Base-by-base conservation (phyloP, 495 filamentous ascomycete species). In the Tuber magnatum region DNA sequence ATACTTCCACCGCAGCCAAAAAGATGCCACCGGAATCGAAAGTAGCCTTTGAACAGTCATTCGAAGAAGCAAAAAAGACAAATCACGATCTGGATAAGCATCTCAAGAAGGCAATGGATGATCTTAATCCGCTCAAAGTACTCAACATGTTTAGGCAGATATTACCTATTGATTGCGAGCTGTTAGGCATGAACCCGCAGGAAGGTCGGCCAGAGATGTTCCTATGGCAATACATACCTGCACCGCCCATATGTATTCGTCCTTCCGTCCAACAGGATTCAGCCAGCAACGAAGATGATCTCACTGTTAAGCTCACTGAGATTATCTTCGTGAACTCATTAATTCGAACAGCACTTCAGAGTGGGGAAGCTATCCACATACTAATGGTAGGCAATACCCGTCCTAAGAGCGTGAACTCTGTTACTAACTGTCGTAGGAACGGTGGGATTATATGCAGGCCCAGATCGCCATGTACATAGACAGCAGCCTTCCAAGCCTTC, bases 381-480 rank as follows among this genome's bases (percentile, higher is more conserved):
- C 92, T 98, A 72, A 97, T 98, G 92, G 78, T 78, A 78, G 41
- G 56, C 32, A 46, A 28, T 5, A 22, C 10, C 40, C 6, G 8
- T 3, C 28, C 42, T 32, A 20, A 35, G n/a, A 70, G 22, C 18
- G 40, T 12, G 9, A 16, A 75, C 40, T 42, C 20, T 7, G 16
- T 73, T 38, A 38, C n/a, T 42, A 40, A 24, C 20, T 44, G 18
- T 71, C 40, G 28, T 70, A 80, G 78, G 95, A 98, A 84, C 93
- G 95, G 76, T 99, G 96, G 96, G 95, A 98, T 81, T 98, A 94
- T 81, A 86, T 99, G 80, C 94, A 97, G 81, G 85, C 97, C 14
- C 94, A 97, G 77, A 91, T 97, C 73, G 95, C 94, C 41, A 93
- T 97, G 86, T 97, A 98, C 81, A 94, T 99, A 78, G 97, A 99